Evolutionary conservation across 2,329 filamentous ascomycete species (phyloP).

Genomic region (Amauroascus verrucosus): DNA sequence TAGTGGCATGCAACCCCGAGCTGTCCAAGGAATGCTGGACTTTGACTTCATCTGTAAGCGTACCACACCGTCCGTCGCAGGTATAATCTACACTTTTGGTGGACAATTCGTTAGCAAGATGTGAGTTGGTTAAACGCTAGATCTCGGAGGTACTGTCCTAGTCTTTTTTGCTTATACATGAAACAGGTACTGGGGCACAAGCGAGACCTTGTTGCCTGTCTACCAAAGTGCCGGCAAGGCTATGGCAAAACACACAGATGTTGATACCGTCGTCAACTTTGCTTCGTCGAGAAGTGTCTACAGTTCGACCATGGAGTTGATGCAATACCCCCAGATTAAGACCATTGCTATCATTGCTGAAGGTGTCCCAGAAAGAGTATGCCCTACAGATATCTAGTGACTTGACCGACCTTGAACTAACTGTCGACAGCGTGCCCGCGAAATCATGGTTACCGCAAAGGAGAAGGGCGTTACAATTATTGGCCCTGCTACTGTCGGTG

Average conservation of each 20-base stretch:
- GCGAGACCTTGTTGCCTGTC: constrained; percentile 94
- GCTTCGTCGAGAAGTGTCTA: constrained; percentile 98
- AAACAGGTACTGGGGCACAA: constrained; percentile 88
- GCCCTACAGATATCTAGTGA: constrained; percentile 6
- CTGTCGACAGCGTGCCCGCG: constrained; percentile 66
- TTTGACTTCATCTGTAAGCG: constrained; percentile 99
- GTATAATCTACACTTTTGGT: constrained; percentile 99
- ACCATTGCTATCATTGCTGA: constrained; percentile 99
- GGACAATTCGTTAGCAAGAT: constrained; percentile 99
- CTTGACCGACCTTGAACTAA: constrained; percentile 3
- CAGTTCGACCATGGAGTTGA: constrained; percentile 96
- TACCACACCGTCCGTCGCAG: constrained; percentile 86
- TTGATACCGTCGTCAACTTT: constrained; percentile 98
- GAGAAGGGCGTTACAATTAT: constrained; percentile 99
- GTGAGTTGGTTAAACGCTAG: constrained; percentile 37
- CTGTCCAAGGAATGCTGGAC: constrained; percentile 88
- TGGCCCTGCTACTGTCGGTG: constrained; percentile 93
- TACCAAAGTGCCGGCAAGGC: constrained; percentile 93
- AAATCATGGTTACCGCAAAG: constrained; percentile 91
- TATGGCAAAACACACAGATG: constrained; percentile 89
- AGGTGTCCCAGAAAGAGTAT: constrained; percentile 93
- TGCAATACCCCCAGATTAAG: constrained; percentile 94
- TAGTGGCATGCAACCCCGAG: constrained; percentile 87
- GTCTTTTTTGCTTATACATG: constrained; percentile 7
- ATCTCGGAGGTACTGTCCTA: background rate